These are phyloP conservation scores for Fistulina hepatica DNA, from an alignment of 1,284 basidiomycete genomes.

Conservation along the genomic window DNA sequence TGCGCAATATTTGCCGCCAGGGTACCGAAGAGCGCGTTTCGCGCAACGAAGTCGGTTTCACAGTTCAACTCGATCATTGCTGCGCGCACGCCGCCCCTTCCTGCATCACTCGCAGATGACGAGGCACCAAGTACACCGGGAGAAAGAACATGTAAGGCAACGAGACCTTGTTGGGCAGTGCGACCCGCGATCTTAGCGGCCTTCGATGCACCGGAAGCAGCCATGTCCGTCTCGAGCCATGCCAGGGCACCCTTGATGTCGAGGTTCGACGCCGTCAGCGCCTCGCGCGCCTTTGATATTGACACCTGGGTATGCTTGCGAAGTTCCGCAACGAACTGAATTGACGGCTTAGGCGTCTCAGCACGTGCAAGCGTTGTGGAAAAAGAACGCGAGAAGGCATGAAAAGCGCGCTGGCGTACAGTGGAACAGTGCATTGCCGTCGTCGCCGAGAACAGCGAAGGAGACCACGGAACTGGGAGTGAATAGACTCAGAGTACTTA, in stretches of 20 bases:
- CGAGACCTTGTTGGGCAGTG: conserved; percentile 66
- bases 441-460: neutral
- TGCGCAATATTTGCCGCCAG: conserved; percentile 78
- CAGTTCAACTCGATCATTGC: conserved; percentile 91
- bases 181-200: conserved; percentile 77
- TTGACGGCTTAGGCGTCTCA: conserved; percentile 34
- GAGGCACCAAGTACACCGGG: conserved; percentile 23
- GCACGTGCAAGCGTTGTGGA: too few relatives aligned
- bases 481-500: conserved; percentile 1
- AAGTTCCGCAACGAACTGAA: conserved; percentile 78
- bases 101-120: too few relatives aligned
- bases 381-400: conserved; percentile 21
- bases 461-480: conserved; percentile 8
- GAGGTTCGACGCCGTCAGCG: conserved; percentile 67
- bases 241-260: conserved; percentile 64
- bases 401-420: conserved; percentile 14
- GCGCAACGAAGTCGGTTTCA: conserved; percentile 94
- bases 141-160: conserved; percentile 64
- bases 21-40: conserved; percentile 75
- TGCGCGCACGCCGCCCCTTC: conserved; percentile 60
- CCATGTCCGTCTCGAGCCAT: conserved; percentile 75
- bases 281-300: conserved; percentile 82
- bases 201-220: conserved; percentile 62
- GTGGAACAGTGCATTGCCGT: neutral
- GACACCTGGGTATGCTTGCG: conserved; percentile 75